Percentiles rank a stretch among this genome's conserved stretches.
Conservation (phyloP, 202 grass and related monocot genomes). For the Dendrocalamus latiflorus region DNA sequence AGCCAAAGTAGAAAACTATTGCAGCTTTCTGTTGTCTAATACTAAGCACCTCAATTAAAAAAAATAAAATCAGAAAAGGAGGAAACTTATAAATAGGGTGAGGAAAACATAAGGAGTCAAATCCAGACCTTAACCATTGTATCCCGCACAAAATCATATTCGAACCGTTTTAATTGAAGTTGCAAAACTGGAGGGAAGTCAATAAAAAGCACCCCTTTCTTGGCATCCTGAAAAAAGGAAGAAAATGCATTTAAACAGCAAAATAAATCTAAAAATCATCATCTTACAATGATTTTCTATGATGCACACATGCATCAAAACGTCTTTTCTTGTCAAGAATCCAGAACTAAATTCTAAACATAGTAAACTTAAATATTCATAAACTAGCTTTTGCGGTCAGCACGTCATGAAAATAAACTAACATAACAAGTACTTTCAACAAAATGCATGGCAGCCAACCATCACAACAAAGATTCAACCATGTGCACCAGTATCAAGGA, state of each 20-base stretch:
- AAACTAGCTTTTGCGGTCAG: background rate
- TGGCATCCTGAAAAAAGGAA: conserved; percentile 59
- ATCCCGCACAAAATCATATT: conserved; percentile 68
- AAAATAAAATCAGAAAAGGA: conserved; percentile 4
- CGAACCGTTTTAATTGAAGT: conserved; percentile 73
- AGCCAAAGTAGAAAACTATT: background rate
- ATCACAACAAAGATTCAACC: background rate
- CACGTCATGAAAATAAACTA: background rate
- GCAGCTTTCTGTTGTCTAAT: background rate
- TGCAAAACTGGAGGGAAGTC: conserved; percentile 80
- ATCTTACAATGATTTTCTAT: background rate
- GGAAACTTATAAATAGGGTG: background rate
- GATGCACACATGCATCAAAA: background rate
- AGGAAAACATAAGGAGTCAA: conserved; percentile 1
- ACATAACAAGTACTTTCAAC: background rate
- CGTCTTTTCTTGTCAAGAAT: background rate
- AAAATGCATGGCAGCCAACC: background rate
- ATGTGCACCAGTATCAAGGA: background rate
- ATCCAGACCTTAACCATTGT: conserved; percentile 70
- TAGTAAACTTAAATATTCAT: background rate
- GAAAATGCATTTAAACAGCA: background rate
- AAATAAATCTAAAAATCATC: background rate
- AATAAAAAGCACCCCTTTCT: conserved; percentile 73
- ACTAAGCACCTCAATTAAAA: background rate
- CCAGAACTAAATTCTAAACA: background rate